Evolutionary conservation across 1,139 yeast genomes (phyloP).

Genomic region (Candida sp.): DNA sequence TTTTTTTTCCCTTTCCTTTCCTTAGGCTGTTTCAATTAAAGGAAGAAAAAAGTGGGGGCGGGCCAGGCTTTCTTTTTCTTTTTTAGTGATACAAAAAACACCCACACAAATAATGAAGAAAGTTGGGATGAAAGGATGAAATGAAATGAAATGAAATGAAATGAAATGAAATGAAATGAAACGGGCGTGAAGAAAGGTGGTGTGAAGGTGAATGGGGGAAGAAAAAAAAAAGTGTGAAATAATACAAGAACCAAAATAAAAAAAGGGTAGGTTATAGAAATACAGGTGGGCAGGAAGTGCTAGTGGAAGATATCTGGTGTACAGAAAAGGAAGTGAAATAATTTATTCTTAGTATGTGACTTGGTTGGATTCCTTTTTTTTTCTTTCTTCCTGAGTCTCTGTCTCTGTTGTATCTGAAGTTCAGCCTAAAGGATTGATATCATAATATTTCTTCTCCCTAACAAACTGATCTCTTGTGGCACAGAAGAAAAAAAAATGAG

Average conservation of each 20-base stretch:
- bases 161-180: neutral
- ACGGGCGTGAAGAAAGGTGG: neutral
- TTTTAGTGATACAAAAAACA: neutral
- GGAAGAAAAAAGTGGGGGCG: constrained; percentile 1
- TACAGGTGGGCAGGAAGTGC: neutral
- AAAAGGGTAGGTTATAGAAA: neutral
- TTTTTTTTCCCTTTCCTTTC: neutral
- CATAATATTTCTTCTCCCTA: neutral
- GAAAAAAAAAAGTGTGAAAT: neutral
- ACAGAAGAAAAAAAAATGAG: neutral
- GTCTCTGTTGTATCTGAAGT: neutral
- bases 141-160: neutral
- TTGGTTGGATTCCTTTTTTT: neutral
- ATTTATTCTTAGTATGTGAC: neutral
- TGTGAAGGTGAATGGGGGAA: neutral
- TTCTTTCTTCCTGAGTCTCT: neutral
- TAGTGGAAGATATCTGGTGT: neutral
- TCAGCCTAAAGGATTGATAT: neutral
- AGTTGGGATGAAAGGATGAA: neutral
- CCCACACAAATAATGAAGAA: neutral
- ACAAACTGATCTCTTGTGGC: neutral
- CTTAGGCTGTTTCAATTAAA: too few relatives aligned
- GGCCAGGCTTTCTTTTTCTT: too few relatives aligned
- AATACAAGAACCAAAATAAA: neutral
- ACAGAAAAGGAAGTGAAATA: neutral